phyloP scores from a whole-genome alignment of 129 eudicot species.

The Cynara cardunculus region DNA sequence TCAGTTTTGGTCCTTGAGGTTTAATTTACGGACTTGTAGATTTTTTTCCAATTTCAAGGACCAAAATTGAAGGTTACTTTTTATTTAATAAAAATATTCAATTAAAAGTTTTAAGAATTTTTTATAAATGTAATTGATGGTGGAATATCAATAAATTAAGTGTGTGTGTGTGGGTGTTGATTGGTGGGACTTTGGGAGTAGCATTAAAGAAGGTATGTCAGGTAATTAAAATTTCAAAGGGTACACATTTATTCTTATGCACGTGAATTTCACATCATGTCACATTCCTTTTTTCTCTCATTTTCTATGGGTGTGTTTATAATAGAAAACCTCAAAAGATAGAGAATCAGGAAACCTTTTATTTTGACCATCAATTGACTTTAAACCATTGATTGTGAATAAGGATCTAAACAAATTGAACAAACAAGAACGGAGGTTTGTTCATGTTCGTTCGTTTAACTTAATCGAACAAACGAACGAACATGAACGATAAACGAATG shows the following conservation, averaged over 20 bases:
- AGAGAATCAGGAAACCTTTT: background rate
- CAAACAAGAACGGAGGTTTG: no score
- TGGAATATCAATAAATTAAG: background rate
- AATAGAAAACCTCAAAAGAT: background rate
- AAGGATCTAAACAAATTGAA: no score
- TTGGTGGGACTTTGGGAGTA: background rate
- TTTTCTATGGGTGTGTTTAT: background rate
- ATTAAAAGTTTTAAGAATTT: background rate
- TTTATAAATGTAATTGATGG: background rate
- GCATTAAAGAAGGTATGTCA: constrained; percentile 14
- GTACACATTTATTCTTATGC: constrained; percentile 4
- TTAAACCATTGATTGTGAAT: background rate
- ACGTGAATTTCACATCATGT: constrained; percentile 10
- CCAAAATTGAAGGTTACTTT: no score
- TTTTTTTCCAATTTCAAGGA: no score
- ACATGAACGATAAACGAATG: no score
- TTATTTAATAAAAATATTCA: no score
- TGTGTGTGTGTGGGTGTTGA: background rate
- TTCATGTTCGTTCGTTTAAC: no score
- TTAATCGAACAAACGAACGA: no score
- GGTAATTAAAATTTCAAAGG: constrained; percentile 1
- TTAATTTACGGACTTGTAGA: no score
- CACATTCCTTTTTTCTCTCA: background rate
- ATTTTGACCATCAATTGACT: background rate
- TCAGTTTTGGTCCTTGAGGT: no score